These are phyloP conservation scores for Termitomyces sp. DNA, from an alignment of 768 basidiomycete genomes.

Conservation along the genomic window DNA sequence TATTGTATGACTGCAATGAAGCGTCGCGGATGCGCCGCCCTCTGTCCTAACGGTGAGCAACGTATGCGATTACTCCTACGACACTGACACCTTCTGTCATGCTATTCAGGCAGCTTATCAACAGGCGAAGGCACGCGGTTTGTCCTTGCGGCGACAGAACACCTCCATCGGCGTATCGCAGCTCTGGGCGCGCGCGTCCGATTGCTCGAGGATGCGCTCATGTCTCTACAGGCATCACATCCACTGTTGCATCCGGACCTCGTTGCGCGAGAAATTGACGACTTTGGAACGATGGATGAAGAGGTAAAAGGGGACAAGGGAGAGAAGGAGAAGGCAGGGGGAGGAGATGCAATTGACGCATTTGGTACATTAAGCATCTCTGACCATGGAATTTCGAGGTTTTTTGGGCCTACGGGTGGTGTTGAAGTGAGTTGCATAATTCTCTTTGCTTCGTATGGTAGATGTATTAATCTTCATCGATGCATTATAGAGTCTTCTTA, in stretches of 20 bases:
- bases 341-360: constrained; percentile 43
- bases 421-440: constrained; percentile 44
- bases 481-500: constrained; percentile 18
- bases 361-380: constrained; percentile 59
- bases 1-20: constrained; percentile 15
- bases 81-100: not conserved
- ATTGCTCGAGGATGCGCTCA: constrained; percentile 49
- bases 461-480: no score
- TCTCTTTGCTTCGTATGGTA: not conserved
- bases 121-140: constrained; percentile 77
- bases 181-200: constrained; percentile 50
- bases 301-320: not conserved
- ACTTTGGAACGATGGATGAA: constrained; percentile 9
- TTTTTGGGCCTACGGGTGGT: constrained; percentile 65
- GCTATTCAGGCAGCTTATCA: constrained; percentile 52
- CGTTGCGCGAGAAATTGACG: constrained; percentile 28
- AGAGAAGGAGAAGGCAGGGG: constrained; percentile 5
- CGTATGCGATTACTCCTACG: not conserved
- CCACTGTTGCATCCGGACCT: constrained; percentile 55
- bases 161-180: constrained; percentile 53
- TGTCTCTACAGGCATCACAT: constrained; percentile 47
- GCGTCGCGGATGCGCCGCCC: constrained; percentile 61
- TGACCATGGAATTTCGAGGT: constrained; percentile 54
- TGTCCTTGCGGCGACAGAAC: constrained; percentile 62
- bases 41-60: constrained; percentile 65